phyloP scores from a whole-genome alignment of 1,284 basidiomycete genomes.

The Gomphus bonarii region DNA sequence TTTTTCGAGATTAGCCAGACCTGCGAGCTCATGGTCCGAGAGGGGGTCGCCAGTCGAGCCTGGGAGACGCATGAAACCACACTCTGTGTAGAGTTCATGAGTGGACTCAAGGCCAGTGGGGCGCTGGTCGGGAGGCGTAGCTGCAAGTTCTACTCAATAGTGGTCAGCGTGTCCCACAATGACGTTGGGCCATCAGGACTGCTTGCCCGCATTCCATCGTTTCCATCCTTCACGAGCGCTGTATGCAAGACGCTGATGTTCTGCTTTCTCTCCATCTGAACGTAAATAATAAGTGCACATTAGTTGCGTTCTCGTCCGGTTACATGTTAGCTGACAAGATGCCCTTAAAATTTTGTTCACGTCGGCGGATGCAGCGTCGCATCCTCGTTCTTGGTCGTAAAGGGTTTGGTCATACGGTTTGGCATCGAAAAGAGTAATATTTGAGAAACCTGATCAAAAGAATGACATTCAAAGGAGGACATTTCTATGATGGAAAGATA shows the following conservation, averaged over 20 bases:
- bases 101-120: neutral
- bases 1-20: neutral
- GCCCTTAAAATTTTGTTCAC: constrained; percentile 1
- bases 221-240: neutral
- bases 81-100: neutral
- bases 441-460: neutral
- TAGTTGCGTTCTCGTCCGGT: neutral
- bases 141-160: neutral
- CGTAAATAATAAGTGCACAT: neutral
- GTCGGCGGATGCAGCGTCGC: constrained; percentile 1
- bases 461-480: neutral
- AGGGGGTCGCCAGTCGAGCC: neutral
- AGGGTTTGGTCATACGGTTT: neutral
- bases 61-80: neutral
- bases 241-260: neutral
- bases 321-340: neutral
- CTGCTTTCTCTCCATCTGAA: neutral
- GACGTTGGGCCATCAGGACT: neutral
- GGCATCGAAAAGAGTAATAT: neutral
- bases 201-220: neutral
- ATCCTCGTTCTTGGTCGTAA: neutral
- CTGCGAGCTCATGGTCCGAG: neutral
- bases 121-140: neutral
- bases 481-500: neutral
- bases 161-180: neutral